Evolutionary conservation across 371 early-diverging fungal genomes (phyloP).

Genomic region (Apophysomyces trapeziformis): DNA sequence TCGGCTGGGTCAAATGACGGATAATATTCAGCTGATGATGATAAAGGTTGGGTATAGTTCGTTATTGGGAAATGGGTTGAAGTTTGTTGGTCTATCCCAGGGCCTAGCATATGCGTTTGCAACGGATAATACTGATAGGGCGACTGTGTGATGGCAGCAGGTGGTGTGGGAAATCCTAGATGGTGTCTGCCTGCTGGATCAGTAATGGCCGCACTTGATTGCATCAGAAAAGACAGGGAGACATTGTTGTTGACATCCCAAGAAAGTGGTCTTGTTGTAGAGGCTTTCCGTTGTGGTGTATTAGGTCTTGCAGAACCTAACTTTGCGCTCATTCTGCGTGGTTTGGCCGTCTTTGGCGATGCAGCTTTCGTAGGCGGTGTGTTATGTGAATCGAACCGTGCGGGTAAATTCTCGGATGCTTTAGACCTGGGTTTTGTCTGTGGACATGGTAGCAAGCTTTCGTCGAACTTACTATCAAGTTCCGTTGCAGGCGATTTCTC

Average conservation of each 20-base stretch:
- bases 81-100: background rate
- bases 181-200: constrained; percentile 2
- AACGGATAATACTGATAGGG: background rate
- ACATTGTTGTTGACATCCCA: constrained; percentile 7
- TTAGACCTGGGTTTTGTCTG: background rate
- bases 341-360: background rate
- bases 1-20: background rate
- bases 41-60: background rate
- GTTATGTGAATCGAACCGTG: background rate
- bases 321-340: background rate
- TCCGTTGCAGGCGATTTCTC: constrained; percentile 27
- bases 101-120: background rate
- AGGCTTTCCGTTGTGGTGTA: background rate
- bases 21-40: background rate
- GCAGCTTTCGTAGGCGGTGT: background rate
- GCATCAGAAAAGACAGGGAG: background rate
- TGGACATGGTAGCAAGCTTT: background rate
- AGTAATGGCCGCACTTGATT: background rate
- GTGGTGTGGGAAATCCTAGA: background rate
- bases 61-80: background rate
- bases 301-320: background rate
- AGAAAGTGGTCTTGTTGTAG: background rate
- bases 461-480: constrained; percentile 7
- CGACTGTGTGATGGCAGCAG: background rate
- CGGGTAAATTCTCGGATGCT: background rate